Base-by-base conservation (phyloP, 1,284 basidiomycete genomes). In the Fomitopsis betulina region DNA sequence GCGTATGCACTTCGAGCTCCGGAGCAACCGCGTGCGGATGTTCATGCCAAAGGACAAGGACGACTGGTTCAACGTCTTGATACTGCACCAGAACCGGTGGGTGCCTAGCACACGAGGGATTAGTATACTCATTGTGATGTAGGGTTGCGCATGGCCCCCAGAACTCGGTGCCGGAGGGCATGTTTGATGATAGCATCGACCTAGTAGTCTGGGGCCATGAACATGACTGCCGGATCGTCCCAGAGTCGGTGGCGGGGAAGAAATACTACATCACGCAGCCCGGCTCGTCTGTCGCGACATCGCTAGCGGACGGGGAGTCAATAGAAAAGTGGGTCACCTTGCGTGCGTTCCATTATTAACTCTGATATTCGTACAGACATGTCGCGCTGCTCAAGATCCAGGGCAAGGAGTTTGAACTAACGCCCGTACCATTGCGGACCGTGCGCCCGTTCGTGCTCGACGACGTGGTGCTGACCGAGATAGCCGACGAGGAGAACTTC, bases 131-230 rank as follows among this genome's bases (percentile, higher is more conserved):
- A 25, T 59, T n/a, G 27, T n/a, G 17, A 12, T 35, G 3, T 62
- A 97, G 95, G 19, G 96, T 97, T 3, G 90, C 93, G 60, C 96
- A 96, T 70, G 94, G 94, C 0, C 93, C 93, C 3, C 93, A 97
- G 70, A 90, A 94, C 64, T 92, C 82, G 25, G 95, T 98, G 0
- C 95, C 96, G 2, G 97, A 99, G 69, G 91, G 91, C 59, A 93
- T 97, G 85, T 99, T 99, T 67, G 96, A 98, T 69, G 94, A 99
- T 69, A 93, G 89, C 65, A 82, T 98, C 58, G 87, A 97, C 68
- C 81, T 99, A 5, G 93, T 99, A 8, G 80, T 99, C 0, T 99
- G 96, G 96, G 96, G 97, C 1, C 97, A 99, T 70, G 97, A 99
- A 72, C 97, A 99, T 70, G 96, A 99, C 72, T 98, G 96, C 70